Conservation (phyloP, 2,329 filamentous ascomycete species). For the Mycocentrospora acerina region DNA sequence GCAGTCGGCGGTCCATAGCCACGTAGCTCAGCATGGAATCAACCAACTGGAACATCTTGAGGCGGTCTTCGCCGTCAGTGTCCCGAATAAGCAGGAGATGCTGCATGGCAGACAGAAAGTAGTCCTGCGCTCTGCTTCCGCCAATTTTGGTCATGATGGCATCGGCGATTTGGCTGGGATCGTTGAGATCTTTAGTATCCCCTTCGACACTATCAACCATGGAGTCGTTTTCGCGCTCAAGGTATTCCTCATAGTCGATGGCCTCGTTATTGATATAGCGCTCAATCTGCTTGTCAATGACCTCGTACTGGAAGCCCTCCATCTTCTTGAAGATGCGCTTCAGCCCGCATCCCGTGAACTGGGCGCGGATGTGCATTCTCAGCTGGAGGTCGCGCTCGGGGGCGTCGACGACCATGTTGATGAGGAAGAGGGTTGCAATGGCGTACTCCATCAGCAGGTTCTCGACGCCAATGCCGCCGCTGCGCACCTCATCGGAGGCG, state of each 20-base stretch:
- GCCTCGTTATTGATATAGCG: constrained; percentile 90
- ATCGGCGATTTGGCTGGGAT: constrained; percentile 90
- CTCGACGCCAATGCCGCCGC: constrained; percentile 96
- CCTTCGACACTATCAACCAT: constrained; percentile 85
- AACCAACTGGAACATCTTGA: constrained; percentile 95
- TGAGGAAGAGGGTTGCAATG: constrained; percentile 86
- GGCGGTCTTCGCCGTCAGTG: constrained; percentile 85
- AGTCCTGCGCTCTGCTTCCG: constrained; percentile 85
- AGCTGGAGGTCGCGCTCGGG: constrained; percentile 86
- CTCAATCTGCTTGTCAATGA: constrained; percentile 98
- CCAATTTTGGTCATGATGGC: constrained; percentile 84
- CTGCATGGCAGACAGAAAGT: constrained; percentile 93
- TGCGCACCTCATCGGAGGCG: constrained; percentile 92
- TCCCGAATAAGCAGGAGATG: constrained; percentile 91
- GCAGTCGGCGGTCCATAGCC: constrained; percentile 92
- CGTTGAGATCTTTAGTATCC: constrained; percentile 87
- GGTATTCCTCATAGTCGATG: constrained; percentile 96
- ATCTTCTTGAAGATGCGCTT: constrained; percentile 94
- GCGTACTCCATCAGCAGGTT: constrained; percentile 99
- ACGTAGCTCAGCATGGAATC: constrained; percentile 99
- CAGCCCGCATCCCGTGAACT: constrained; percentile 94
- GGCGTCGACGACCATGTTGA: constrained; percentile 96
- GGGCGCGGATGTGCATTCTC: constrained; percentile 89
- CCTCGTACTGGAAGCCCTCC: constrained; percentile 97
- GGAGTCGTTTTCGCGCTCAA: constrained; percentile 87